Percentiles rank a stretch among this genome's conserved stretches.
Evolutionary conservation across 345 rosid species (phyloP).

Genomic region (Arabidopsis arenosa): DNA sequence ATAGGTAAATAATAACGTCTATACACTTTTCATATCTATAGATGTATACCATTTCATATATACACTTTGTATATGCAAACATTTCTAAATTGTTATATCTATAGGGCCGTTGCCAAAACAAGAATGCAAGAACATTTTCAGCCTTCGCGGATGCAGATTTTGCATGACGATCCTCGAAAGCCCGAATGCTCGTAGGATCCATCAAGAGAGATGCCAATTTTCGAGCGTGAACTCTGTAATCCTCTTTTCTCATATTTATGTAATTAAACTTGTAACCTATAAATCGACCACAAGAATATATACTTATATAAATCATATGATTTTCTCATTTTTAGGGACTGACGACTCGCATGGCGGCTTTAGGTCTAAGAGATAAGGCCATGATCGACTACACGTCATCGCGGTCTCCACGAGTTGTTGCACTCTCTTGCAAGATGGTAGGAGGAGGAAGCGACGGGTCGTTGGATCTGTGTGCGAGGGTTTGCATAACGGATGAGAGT

Average conservation of each 20-base stretch:
- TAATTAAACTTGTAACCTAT: neutral
- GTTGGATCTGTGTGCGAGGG: constrained; percentile 75
- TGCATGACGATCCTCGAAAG: constrained; percentile 71
- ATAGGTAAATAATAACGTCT: constrained; percentile 53
- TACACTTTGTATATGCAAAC: neutral
- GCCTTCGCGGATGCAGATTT: constrained; percentile 72
- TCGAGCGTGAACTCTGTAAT: constrained; percentile 51
- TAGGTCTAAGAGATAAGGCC: constrained; percentile 67
- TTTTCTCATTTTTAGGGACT: constrained; percentile 50
- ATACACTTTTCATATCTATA: constrained; percentile 1
- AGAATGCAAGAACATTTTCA: constrained; percentile 84
- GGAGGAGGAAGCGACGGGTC: constrained; percentile 97
- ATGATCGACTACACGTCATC: constrained; percentile 51
- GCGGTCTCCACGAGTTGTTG: constrained; percentile 65
- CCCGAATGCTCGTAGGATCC: constrained; percentile 64
- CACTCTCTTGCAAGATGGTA: constrained; percentile 90
- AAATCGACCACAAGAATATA: neutral
- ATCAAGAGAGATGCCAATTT: constrained; percentile 82
- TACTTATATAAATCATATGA: neutral
- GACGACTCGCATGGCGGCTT: constrained; percentile 59
- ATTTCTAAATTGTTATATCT: neutral
- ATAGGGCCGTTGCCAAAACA: constrained; percentile 87
- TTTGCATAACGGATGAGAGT: constrained; percentile 75
- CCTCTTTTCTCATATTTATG: neutral
- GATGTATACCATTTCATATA: neutral